Percentiles rank a stretch among this genome's conserved stretches.
phyloP scores from a whole-genome alignment of 257 asterid species.

The Ehretia macrophylla region DNA sequence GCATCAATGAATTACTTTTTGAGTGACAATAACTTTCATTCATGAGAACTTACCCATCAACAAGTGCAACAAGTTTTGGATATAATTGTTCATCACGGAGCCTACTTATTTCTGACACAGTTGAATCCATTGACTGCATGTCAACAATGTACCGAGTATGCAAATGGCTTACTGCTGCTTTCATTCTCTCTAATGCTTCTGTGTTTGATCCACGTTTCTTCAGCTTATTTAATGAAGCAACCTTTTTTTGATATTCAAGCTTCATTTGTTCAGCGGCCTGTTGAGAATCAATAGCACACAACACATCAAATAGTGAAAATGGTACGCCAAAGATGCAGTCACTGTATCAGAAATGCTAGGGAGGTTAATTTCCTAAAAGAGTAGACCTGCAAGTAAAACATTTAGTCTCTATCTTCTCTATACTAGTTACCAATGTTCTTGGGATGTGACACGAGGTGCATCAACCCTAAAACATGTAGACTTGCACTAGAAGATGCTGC shows the following conservation, averaged over 20 bases:
- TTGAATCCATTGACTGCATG: conserved; percentile 99
- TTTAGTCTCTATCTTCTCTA: no score
- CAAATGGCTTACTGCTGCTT: conserved; percentile 94
- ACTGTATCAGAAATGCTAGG: no score
- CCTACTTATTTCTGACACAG: conserved; percentile 86
- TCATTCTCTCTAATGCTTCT: conserved; percentile 79
- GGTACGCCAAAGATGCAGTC: no score
- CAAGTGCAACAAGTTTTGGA: conserved; percentile 81
- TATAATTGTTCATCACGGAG: conserved; percentile 83
- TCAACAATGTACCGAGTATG: conserved; percentile 97
- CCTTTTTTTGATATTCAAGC: conserved; percentile 81
- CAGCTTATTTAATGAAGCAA: conserved; percentile 66
- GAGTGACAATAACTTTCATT: background rate
- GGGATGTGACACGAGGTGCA: no score
- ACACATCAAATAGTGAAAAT: conserved; percentile 7
- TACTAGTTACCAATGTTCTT: no score
- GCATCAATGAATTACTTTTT: no score
- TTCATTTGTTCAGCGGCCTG: conserved; percentile 98
- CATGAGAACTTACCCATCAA: conserved; percentile 73
- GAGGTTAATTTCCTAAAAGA: no score
- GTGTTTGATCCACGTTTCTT: conserved; percentile 74
- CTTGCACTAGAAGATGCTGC: no score
- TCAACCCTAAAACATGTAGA: no score
- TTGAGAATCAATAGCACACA: conserved; percentile 18
- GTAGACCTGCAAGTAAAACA: no score